Evolutionary conservation across 2,329 filamentous ascomycete genomes (phyloP).

Genomic region (Colletotrichum ledebouriae): DNA sequence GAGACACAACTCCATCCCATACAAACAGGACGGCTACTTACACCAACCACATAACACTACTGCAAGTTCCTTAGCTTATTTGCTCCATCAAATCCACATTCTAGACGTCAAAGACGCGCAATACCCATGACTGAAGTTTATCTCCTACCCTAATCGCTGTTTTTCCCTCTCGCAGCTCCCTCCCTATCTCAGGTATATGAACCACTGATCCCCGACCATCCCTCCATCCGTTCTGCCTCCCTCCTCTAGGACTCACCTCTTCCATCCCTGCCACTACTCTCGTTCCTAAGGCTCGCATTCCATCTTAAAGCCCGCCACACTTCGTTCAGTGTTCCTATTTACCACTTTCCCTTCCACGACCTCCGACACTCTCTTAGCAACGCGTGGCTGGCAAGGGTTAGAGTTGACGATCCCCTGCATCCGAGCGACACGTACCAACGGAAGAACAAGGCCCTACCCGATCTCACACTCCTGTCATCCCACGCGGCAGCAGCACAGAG

Average conservation of each 20-base stretch:
- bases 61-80: slow-evolving; percentile 31
- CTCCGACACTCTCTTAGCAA: slow-evolving; percentile 9
- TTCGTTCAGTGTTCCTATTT: slow-evolving; percentile 21
- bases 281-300: slow-evolving; percentile 11
- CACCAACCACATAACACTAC: slow-evolving; percentile 22
- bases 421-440: background rate
- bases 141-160: slow-evolving; percentile 27
- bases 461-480: slow-evolving; percentile 25
- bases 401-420: slow-evolving; percentile 7
- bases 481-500: slow-evolving; percentile 27
- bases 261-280: slow-evolving; percentile 29
- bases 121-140: slow-evolving; percentile 36
- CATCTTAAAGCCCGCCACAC: slow-evolving; percentile 10
- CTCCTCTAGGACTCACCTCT: slow-evolving; percentile 8
- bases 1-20: slow-evolving; percentile 5
- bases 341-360: slow-evolving; percentile 1
- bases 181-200: slow-evolving; percentile 33
- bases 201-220: slow-evolving; percentile 25
- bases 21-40: slow-evolving; percentile 27
- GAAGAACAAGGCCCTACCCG: slow-evolving; percentile 16
- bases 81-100: slow-evolving; percentile 31
- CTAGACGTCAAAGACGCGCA: slow-evolving; percentile 38
- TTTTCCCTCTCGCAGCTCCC: slow-evolving; percentile 19
- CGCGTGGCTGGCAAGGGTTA: slow-evolving; percentile 14
- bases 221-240: slow-evolving; percentile 2